A percentile compares a stretch with the other conserved stretches of the same genome.
These are phyloP conservation scores for Mortierella alpina DNA, from an alignment of 192 early-diverging fungal genomes.

Conservation along the genomic window DNA sequence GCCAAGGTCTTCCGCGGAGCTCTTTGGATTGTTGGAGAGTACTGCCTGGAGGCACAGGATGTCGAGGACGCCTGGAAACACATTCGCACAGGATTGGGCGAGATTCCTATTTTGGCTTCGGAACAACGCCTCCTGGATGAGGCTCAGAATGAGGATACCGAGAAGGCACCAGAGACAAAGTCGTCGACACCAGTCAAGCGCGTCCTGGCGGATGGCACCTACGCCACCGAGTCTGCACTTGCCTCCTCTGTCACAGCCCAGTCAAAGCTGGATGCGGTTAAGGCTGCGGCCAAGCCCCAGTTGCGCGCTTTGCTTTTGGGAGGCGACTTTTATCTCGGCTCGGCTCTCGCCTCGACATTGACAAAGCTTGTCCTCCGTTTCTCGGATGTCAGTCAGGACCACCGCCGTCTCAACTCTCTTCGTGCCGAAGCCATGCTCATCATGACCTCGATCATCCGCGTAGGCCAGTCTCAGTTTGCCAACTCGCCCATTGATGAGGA, in stretches of 20 bases:
- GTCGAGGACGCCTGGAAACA: conserved; percentile 89
- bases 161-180: conserved; percentile 43
- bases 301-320: conserved; percentile 85
- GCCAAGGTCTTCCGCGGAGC: conserved; percentile 95
- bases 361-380: conserved; percentile 92
- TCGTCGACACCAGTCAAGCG: conserved; percentile 70
- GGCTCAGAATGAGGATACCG: conserved; percentile 65
- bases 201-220: conserved; percentile 96
- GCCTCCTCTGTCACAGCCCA: conserved; percentile 60
- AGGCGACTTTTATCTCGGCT: conserved; percentile 93
- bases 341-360: conserved; percentile 89
- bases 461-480: conserved; percentile 90
- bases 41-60: conserved; percentile 77
- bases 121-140: conserved; percentile 90
- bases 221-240: conserved; percentile 95
- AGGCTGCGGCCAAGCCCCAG: conserved; percentile 75
- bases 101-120: conserved; percentile 93
- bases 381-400: conserved; percentile 62
- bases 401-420: conserved; percentile 74
- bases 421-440: conserved; percentile 99
- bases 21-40: conserved; percentile 99
- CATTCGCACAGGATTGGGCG: conserved; percentile 87
- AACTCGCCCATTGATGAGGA: conserved; percentile 96
- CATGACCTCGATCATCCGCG: conserved; percentile 93
- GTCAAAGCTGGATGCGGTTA: conserved; percentile 61